Base-by-base conservation (phyloP, 306 rosid genomes). In the Inga leiocalycina region DNA sequence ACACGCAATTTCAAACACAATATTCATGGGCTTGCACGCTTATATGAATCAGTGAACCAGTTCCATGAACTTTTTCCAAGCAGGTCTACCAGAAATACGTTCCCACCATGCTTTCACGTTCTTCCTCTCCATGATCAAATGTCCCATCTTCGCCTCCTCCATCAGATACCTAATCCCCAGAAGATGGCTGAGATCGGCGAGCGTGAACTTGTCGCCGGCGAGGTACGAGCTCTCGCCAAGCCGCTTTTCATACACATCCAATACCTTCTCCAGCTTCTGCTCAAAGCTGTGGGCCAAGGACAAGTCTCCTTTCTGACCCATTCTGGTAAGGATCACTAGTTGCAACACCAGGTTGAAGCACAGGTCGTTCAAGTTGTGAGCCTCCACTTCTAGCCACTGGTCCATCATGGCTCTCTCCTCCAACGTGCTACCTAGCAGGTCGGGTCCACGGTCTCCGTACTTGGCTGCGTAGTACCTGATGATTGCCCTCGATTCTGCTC, bases 381-480 rank as follows among this genome's bases (percentile, higher is more conserved):
- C 94, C 71, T 94, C 97, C 15, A 92, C 91, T 85, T 94, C 94
- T 0, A 94, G 79, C 98, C 98, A 92, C 24, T 93, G 97, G 24
- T 93, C 93, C 71, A 93, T 92, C 57, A 92, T 0, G 4, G 97
- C 94, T 46, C 85, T 88, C 85, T 90, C 94, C 82, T 93, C 97
- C 44, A 91, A 41, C n/a, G 65, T 90, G 39, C 24, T 20, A 3
- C 98, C 98, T 2, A 92, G 41, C 30, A 92, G 91, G 79, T 92
- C 77, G 0, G 94, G 86, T 6, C 94, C 97, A 11, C 71, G 86
- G 15, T 86, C 91, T 3, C 85, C 87, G 51, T 90, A 87, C 66
- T 90, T 94, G 59, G 86, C 75, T 16, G 93, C 94, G 19, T 88
- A 90, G 86, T 90, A 92, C 85, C 89, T 83, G 8, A 85, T 22